Base-by-base conservation (phyloP, 2,329 filamentous ascomycete genomes). In the Tetracladium maxilliforme region DNA sequence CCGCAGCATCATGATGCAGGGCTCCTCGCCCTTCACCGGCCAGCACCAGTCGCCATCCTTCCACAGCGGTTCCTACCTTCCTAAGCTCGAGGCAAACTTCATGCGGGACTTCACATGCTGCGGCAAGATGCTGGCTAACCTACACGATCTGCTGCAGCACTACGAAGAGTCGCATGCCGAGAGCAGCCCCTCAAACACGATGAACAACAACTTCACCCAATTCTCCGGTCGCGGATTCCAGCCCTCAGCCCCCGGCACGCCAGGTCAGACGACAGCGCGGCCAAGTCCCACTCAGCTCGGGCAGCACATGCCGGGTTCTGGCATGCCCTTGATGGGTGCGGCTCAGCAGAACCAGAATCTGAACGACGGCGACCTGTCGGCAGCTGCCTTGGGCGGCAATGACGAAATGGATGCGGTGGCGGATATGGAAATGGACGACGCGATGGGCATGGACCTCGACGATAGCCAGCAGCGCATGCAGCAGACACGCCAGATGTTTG, bases 51-150 rank as follows among this genome's bases (percentile, higher is more conserved):
- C 86, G n/a, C 83, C 90, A 1, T 94, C 87, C 2, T 92, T 83
- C 42, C 87, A 95, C 51, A 95, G 87, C 2, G 92, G 86, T 6
- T 95, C 90, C 14, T 95, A 95, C 47, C 68, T 94, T 2, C 87
- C 86, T 7, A 94, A 93, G 51, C 72, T 94, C 45, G 90, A 98
- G 52, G 87, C 87, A 33, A 90, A 87, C 45, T 98, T 94, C 50
- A 92, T 95, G 82, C 78, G 78, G 51, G 86, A 95, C 55, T 95
- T 95, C 54, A 78, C 78, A 26, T 98, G 90, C 57, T 98, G 90
- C 54, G 84, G 84, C 42, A 70, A 82, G 41, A 87, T 77, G 16
- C 66, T 94, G 37, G 79, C 86, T 14, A 92, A 86, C 25, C 68
- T 98, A 38, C 90, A 98, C 54, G 90, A 95, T 45, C 64, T 98